Evolutionary conservation across 2,329 filamentous ascomycete genomes (phyloP).

Genomic region (Knoxdaviesia proteae): DNA sequence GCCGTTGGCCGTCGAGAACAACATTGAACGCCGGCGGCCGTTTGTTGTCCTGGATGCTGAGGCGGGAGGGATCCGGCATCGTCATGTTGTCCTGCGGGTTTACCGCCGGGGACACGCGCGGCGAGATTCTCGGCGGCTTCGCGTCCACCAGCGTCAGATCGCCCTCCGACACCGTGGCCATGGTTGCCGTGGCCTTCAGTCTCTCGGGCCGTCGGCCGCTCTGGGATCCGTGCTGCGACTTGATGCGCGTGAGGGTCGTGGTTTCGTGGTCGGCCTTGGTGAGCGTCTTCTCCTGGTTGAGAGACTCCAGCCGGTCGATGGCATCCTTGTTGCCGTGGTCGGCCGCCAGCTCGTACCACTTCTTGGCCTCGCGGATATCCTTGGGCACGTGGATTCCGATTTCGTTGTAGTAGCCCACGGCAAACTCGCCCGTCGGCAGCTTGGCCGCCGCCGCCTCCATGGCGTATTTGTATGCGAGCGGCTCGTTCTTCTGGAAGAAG

Average conservation of each 20-base stretch:
- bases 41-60: constrained; percentile 10
- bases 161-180: constrained; percentile 29
- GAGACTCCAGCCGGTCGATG: constrained; percentile 57
- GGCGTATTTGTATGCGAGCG: constrained; percentile 78
- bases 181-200: constrained; percentile 12
- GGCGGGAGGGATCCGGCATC: constrained; percentile 18
- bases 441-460: constrained; percentile 66
- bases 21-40: constrained; percentile 29
- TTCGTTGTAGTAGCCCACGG: constrained; percentile 91
- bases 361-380: constrained; percentile 59
- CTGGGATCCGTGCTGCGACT: constrained; percentile 54
- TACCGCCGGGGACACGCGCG: constrained; percentile 6
- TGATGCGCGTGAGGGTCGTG: constrained; percentile 73
- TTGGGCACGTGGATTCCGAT: constrained; percentile 84
- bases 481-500: constrained; percentile 87
- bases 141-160: constrained; percentile 5
- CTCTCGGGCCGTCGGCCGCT: constrained; percentile 38
- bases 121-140: constrained; percentile 6
- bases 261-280: constrained; percentile 87
- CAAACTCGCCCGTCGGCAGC: constrained; percentile 81
- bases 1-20: constrained; percentile 19
- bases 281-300: constrained; percentile 62
- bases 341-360: constrained; percentile 80
- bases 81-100: constrained; percentile 5
- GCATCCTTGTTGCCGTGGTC: constrained; percentile 88